A percentile compares a stretch with the other conserved stretches of the same genome.
Evolutionary conservation across 495 filamentous ascomycete genomes (phyloP).

Genomic region (Aspergillus panamensis): DNA sequence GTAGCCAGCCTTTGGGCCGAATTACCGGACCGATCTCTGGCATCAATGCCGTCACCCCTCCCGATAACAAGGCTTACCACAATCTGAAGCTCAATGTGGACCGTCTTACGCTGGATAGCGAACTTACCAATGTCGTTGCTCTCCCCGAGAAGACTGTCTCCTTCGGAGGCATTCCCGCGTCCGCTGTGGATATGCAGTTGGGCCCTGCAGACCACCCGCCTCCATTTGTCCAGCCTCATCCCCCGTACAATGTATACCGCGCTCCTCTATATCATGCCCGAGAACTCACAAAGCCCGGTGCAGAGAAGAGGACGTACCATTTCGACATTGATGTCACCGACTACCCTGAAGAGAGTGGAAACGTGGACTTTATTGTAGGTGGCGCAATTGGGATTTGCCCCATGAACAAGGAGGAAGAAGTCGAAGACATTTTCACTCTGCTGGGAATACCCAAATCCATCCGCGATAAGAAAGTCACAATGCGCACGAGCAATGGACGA

Average conservation of each 20-base stretch:
- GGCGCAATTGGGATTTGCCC: constrained; percentile 92
- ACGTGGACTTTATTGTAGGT: constrained; percentile 91
- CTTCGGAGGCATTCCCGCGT: constrained; percentile 51
- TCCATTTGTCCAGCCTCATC: constrained; percentile 89
- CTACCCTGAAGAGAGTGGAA: constrained; percentile 79
- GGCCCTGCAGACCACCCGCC: constrained; percentile 63
- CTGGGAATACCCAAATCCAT: constrained; percentile 73
- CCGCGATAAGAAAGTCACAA: constrained; percentile 72
- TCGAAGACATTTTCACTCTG: constrained; percentile 78
- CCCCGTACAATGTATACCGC: constrained; percentile 84
- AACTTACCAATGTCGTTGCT: constrained; percentile 63
- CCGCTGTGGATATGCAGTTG: constrained; percentile 32
- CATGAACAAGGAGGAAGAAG: constrained; percentile 72
- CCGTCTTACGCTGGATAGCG: constrained; percentile 61
- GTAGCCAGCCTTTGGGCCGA: constrained; percentile 54
- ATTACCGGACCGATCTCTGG: constrained; percentile 49
- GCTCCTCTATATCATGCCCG: constrained; percentile 77
- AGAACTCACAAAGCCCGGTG: constrained; percentile 85
- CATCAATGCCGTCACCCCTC: constrained; percentile 54
- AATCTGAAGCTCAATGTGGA: constrained; percentile 73
- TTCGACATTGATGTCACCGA: constrained; percentile 96
- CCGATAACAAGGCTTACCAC: constrained; percentile 80
- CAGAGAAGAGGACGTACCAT: constrained; percentile 93
- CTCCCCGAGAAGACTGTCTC: constrained; percentile 72
- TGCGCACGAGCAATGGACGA: constrained; percentile 74